Conservation (phyloP, 2,329 filamentous ascomycete species). For the Lanzia echinophila region DNA sequence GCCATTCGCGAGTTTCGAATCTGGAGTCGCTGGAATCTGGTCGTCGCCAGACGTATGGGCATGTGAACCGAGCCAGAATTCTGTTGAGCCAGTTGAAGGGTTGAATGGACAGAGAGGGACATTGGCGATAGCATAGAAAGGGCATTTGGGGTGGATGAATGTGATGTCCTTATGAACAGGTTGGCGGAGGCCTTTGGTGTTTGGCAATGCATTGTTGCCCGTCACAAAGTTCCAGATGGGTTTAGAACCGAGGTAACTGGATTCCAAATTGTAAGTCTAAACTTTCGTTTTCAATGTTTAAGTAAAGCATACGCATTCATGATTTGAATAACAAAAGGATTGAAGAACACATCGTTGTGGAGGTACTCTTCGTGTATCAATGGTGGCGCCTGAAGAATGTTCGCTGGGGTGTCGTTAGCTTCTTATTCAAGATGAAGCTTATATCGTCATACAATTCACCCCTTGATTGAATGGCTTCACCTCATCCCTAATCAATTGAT, state of each 20-base stretch:
- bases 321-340: constrained; percentile 35
- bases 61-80: constrained; percentile 45
- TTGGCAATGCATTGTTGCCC: constrained; percentile 23
- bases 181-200: constrained; percentile 36
- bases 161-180: constrained; percentile 53
- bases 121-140: constrained; percentile 42
- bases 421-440: not conserved
- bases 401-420: constrained; percentile 23
- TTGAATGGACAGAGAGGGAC: constrained; percentile 39
- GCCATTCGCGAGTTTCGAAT: constrained; percentile 19
- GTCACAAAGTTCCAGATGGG: constrained; percentile 35
- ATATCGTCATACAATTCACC: constrained; percentile 27
- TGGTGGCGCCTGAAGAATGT: constrained; percentile 36
- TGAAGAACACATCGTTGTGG: constrained; percentile 37
- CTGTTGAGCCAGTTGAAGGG: constrained; percentile 40
- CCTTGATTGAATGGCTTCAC: constrained; percentile 32
- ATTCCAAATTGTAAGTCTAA: constrained; percentile 3
- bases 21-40: constrained; percentile 2
- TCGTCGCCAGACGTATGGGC: constrained; percentile 1
- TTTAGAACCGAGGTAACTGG: constrained; percentile 35
- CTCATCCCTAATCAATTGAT: constrained; percentile 22
- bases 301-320: constrained; percentile 31
- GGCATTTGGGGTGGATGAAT: constrained; percentile 45
- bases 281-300: not conserved
- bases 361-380: constrained; percentile 29